Evolutionary conservation across 345 rosid species (phyloP), one percentile per base, ranked within the genome.

Genomic region (Eutrema heterophyllum): DNA sequence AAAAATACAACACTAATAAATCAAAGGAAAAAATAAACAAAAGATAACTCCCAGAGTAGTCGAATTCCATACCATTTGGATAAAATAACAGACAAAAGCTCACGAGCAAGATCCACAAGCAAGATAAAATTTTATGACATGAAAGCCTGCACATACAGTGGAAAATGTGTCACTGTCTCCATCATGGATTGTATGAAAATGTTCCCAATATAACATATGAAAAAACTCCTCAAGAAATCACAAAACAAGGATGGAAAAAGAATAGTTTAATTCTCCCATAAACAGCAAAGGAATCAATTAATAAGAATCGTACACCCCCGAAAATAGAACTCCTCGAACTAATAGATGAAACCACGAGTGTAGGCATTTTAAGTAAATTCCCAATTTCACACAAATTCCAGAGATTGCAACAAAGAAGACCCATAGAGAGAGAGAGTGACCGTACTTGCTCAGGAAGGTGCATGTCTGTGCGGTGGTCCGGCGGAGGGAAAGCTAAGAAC

Each of bases 401-500:
- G 51, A 67, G 77, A 73, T 64, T 64, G 57, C 50, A 56, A 64
- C 70, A 49, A 60, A 49, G 33, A 30, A 49, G 32, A 38, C 16
- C 9, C 27, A 38, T 6, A 40, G 50, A 43, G 65, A 51, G 61
- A 33, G 64, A 56, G 55, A 45, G 30, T 41, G 43, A 41, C 6
- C 70, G 30, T 41, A 53, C 48, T 30, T n/a, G 64, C 5, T 64
- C 11, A 36, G 64, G 72, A 51, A 40, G 68, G 48, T 68, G 79
- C 68, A 75, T 75, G 79, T 32, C 16, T 39, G 38, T 74, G 45
- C 61, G 30, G 61, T 67, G 72, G 67, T 57, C 76, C 41, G 72
- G 59, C 53, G 78, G 43, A 66, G 46, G 15, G 43, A 39, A 14
- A 65, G 48, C 39, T 32, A 33, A 8, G 58, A 38, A 56, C 29